Percentiles rank a stretch among this genome's conserved stretches.
Conservation (phyloP, 2,329 filamentous ascomycete species). For the Colletotrichum musicola region DNA sequence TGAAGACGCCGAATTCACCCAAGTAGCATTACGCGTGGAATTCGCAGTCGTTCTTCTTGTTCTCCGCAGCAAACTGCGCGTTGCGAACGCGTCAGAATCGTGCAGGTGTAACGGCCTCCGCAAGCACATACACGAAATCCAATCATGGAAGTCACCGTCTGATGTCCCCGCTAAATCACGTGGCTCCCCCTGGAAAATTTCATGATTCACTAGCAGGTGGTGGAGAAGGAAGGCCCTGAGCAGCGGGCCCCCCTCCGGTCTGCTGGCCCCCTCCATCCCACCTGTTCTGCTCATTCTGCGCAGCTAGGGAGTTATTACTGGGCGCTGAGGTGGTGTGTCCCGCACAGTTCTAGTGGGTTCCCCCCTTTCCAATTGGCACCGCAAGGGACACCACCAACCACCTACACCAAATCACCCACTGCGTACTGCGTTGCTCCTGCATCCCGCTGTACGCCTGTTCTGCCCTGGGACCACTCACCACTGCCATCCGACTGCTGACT, state of each 20-base stretch:
- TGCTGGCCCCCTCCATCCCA: constrained; percentile 13
- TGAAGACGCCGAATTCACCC: neutral
- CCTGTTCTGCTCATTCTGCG: constrained; percentile 33
- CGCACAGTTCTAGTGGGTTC: constrained; percentile 32
- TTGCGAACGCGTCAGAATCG: constrained; percentile 38
- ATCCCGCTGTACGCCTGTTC: constrained; percentile 1
- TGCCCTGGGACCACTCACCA: constrained; percentile 5
- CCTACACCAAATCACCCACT: constrained; percentile 34
- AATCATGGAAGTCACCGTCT: constrained; percentile 22
- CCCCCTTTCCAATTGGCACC: constrained; percentile 7
- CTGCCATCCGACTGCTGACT: constrained; percentile 27
- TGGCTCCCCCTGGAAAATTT: constrained; percentile 31
- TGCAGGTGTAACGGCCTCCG: constrained; percentile 24
- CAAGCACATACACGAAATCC: constrained; percentile 11
- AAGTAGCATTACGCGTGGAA: constrained; percentile 1
- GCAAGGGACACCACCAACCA: constrained; percentile 34
- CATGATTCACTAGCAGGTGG: constrained; percentile 19
- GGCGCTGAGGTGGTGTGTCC: neutral
- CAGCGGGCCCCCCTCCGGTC: constrained; percentile 4
- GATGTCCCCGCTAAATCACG: constrained; percentile 37
- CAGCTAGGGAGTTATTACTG: neutral
- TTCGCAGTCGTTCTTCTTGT: neutral
- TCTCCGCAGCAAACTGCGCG: constrained; percentile 27
- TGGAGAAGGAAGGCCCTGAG: constrained; percentile 19
- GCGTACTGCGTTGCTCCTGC: constrained; percentile 26